Percentiles rank a stretch among this genome's conserved stretches.
phyloP scores from a whole-genome alignment of 345 rosid species.

The Pistacia integerrima region DNA sequence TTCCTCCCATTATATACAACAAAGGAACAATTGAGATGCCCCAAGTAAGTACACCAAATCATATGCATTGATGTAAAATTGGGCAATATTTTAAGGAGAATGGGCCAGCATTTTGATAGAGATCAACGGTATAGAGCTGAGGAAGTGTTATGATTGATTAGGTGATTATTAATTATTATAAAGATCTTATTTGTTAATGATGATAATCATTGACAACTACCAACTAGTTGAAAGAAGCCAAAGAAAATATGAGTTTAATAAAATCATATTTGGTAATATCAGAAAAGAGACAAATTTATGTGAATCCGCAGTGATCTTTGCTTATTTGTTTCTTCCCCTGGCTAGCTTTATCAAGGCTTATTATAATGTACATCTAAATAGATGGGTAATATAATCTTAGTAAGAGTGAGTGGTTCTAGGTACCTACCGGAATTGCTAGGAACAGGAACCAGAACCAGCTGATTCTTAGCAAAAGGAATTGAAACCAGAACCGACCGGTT shows the following conservation, averaged over 20 bases:
- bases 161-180: not conserved
- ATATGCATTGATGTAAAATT: no score
- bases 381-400: no score
- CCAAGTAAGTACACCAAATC: not conserved
- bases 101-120: not conserved
- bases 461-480: no score
- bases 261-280: constrained; percentile 8
- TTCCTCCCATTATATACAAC: not conserved
- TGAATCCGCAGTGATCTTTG: not conserved
- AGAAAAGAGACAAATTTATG: constrained; percentile 9
- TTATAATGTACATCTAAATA: no score
- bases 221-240: not conserved
- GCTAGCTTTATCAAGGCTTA: no score
- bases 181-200: not conserved
- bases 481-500: no score
- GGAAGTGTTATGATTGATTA: not conserved
- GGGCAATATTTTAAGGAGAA: not conserved
- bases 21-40: not conserved
- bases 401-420: no score
- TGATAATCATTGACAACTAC: not conserved
- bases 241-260: not conserved
- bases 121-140: not conserved
- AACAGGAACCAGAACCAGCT: no score
- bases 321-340: not conserved
- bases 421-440: no score